Conservation (phyloP, 176 grass and related monocot genomes). For the Aegilops umbellulata region DNA sequence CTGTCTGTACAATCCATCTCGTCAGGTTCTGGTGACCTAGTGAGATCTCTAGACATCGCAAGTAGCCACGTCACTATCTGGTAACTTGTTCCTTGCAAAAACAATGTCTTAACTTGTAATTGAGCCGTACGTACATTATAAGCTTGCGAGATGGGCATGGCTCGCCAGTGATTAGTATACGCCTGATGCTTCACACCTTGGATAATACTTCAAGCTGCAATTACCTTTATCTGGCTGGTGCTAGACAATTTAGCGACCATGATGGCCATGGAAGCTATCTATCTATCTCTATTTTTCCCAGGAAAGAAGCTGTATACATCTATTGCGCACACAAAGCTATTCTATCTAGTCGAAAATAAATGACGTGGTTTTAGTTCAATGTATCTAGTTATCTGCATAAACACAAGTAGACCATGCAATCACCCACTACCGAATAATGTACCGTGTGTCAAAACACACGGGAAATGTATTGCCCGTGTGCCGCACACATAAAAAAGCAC, state of each 20-base stretch:
- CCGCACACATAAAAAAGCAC: too few species aligned
- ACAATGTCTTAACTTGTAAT: neutral
- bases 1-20: neutral
- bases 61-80: conserved; percentile 2
- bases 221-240: conserved; percentile 21
- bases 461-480: too few species aligned
- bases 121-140: neutral
- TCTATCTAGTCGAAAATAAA: too few species aligned
- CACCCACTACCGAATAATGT: too few species aligned
- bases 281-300: too few species aligned
- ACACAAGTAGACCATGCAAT: too few species aligned
- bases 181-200: neutral
- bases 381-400: too few species aligned
- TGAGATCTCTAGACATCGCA: neutral
- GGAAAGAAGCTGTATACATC: too few species aligned
- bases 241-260: neutral
- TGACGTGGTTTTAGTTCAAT: too few species aligned
- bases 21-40: conserved; percentile 10
- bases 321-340: too few species aligned
- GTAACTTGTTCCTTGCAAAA: neutral
- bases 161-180: neutral
- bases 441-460: too few species aligned
- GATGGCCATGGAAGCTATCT: neutral
- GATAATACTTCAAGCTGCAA: conserved; percentile 24
- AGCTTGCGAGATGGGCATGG: neutral